phyloP scores from a whole-genome alignment of 2,329 filamentous ascomycete species.

The Cercospora brassicicola region DNA sequence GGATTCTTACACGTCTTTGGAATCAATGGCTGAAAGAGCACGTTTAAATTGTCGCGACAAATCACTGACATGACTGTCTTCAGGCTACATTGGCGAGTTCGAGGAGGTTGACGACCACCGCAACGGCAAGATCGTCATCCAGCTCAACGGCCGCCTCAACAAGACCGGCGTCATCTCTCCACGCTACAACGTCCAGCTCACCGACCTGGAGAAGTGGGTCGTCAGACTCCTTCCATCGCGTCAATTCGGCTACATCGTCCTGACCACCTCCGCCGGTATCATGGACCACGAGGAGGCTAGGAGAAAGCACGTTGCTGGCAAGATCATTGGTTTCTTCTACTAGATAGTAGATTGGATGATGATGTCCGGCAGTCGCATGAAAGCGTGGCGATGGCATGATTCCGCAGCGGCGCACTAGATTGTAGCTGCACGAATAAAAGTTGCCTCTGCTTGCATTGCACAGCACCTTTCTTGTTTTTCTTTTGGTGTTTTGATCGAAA shows the following conservation, averaged over 20 bases:
- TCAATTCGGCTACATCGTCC: constrained; percentile 99
- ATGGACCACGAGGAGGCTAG: constrained; percentile 99
- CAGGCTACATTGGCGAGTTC: constrained; percentile 99
- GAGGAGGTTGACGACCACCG: constrained; percentile 99
- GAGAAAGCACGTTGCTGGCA: constrained; percentile 98
- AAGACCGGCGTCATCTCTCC: constrained; percentile 99
- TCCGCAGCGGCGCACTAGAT: constrained; percentile 19
- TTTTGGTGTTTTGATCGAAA: neutral
- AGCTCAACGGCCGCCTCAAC: constrained; percentile 98
- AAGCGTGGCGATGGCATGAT: constrained; percentile 18
- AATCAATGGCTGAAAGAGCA: constrained; percentile 70
- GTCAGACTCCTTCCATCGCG: constrained; percentile 97
- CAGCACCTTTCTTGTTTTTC: neutral
- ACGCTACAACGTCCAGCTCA: constrained; percentile 98
- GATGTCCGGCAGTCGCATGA: constrained; percentile 4
- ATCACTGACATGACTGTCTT: constrained; percentile 52
- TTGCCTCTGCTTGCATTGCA: constrained; percentile 14
- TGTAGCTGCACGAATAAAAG: constrained; percentile 29
- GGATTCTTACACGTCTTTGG: constrained; percentile 96
- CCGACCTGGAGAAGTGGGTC: constrained; percentile 99
- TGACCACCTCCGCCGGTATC: constrained; percentile 98
- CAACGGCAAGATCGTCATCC: constrained; percentile 99
- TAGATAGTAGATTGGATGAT: constrained; percentile 43
- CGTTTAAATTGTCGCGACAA: constrained; percentile 97
- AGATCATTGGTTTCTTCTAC: constrained; percentile 99